Evolutionary conservation across 2,329 filamentous ascomycete genomes (phyloP), one percentile per base, ranked within the genome.

Genomic region (Sclerotiophoma versabilis): DNA sequence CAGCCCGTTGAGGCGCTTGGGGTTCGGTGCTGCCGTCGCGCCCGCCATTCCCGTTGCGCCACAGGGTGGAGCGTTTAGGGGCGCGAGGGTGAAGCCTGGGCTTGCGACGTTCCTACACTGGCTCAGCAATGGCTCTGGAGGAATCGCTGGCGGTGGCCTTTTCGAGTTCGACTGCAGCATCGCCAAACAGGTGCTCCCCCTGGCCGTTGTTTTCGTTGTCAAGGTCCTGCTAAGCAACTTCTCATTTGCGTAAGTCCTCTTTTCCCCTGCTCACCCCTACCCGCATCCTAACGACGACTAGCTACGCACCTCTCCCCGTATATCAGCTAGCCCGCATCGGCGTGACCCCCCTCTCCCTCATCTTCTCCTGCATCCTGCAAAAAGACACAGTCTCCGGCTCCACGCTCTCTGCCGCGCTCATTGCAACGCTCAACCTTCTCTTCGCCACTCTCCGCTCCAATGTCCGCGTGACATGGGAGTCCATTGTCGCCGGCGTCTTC

Each of bases 151-250:
- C n/a, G 81, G 81, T 15, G 80, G 82, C 8, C 62, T 83, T 3
- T 80, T 84, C 49, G 81, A 83, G 57, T 82, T 83, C 48, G 80
- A 83, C 49, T 72, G 70, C 54, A 65, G 72, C 32, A 73, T 79
- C n/a, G 80, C 76, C 1, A 78, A 76, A 54, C 77, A 79, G 49
- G 78, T 80, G 17, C 66, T 83, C 1, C 81, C 80, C 11, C 66
- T 82, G 8, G 79, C 81, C 1, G 66, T 81, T 11, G 75, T 83
- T 42, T 83, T 80, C 54, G 72, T 82, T 22, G 74, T 76, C 23
- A 83, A 81, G 60, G 74, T 83, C 25, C 70, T 81, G 14, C 73
- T 84, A 15, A 83, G 80, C 60, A 84, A 83, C 66, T 75, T 83
- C 49, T 82, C 81, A 3, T 83, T 82, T 58, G 80, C 81, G 76